phyloP scores from a whole-genome alignment of 148 eudicot species.

The Selenicereus undatus region DNA sequence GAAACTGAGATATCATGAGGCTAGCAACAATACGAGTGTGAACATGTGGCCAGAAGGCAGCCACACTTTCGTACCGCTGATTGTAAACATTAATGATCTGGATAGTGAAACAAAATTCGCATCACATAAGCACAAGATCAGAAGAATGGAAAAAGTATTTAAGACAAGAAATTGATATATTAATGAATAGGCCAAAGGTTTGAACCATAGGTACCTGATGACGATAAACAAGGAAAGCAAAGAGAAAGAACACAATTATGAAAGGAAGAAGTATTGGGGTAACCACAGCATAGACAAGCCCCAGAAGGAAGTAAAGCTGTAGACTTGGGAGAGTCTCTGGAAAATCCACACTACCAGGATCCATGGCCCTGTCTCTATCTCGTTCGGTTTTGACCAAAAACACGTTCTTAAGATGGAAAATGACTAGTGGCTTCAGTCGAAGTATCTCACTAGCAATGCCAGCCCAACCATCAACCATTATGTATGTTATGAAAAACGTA shows the following conservation, averaged over 20 bases:
- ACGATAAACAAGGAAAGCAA: conserved; percentile 88
- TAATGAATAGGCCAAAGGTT: neutral
- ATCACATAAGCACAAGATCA: conserved; percentile 5
- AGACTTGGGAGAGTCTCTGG: conserved; percentile 75
- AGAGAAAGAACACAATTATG: conserved; percentile 75
- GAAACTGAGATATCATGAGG: conserved; percentile 88
- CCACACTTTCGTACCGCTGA: conserved; percentile 87
- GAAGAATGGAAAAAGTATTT: neutral
- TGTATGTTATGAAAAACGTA: conserved; percentile 92
- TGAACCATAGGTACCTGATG: conserved; percentile 59
- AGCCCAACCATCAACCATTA: conserved; percentile 99
- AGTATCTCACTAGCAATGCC: conserved; percentile 91
- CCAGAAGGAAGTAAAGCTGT: conserved; percentile 87
- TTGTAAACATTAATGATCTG: conserved; percentile 93
- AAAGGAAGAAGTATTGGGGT: conserved; percentile 91
- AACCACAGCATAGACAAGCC: conserved; percentile 87
- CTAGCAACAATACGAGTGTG: conserved; percentile 85
- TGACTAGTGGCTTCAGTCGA: conserved; percentile 70
- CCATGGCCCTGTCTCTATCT: conserved; percentile 84
- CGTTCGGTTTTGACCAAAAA: conserved; percentile 92
- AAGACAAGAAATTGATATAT: neutral
- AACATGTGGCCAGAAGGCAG: conserved; percentile 97
- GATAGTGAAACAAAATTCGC: conserved; percentile 2
- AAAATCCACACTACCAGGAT: conserved; percentile 81
- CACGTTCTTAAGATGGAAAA: conserved; percentile 87